Conservation (phyloP, 73 alveolate genomes). For the Paramecium sexaurelia region DNA sequence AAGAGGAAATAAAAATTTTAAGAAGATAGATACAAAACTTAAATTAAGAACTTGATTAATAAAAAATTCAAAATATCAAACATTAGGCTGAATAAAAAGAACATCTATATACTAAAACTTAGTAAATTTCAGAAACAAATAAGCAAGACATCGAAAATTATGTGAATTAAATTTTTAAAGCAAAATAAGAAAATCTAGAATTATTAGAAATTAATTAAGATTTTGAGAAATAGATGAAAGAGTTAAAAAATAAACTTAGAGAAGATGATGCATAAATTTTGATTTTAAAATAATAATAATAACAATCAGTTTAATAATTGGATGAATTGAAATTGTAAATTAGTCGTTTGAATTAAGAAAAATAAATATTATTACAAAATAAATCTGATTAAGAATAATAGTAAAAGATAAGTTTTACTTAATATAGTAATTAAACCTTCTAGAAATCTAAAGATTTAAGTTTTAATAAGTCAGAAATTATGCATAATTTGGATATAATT, state of each 20-base stretch:
- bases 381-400: not conserved
- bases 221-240: not conserved
- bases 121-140: not conserved
- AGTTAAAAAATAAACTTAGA: not conserved
- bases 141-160: not conserved
- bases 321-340: not conserved
- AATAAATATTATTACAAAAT: not conserved
- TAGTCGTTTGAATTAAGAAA: not conserved
- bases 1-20: not conserved
- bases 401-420: not conserved
- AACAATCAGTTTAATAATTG: not conserved
- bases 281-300: not conserved
- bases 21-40: not conserved
- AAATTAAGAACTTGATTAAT: not conserved
- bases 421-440: not conserved
- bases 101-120: not conserved
- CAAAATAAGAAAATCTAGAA: not conserved
- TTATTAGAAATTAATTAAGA: not conserved
- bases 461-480: not conserved
- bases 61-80: not conserved
- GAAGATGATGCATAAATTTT: not conserved
- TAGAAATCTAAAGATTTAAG: not conserved
- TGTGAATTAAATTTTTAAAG: not conserved
- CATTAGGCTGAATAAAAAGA: not conserved
- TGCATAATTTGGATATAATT: not conserved